These are phyloP conservation scores for Yamadazyma nakazawae DNA, from an alignment of 805 yeast genomes.

Conservation along the genomic window DNA sequence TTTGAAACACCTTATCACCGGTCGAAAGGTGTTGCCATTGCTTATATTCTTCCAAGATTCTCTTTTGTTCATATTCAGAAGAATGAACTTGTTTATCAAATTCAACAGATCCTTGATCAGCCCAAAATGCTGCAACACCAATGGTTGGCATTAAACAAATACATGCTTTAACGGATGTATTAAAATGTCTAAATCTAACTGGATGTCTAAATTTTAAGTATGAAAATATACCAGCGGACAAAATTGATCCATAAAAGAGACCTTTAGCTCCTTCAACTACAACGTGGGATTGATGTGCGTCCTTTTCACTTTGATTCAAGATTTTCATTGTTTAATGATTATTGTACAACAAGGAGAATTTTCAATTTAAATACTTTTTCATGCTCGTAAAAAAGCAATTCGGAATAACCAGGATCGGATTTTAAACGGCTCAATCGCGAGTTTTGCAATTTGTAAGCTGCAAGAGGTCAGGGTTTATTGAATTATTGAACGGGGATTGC, in stretches of 20 bases:
- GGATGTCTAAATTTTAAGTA: slow-evolving; percentile 34
- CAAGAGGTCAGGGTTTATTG: too few relatives aligned
- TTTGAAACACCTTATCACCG: slow-evolving; percentile 27
- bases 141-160: slow-evolving; percentile 39
- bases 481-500: not conserved
- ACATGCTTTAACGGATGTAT: slow-evolving; percentile 37
- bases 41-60: slow-evolving; percentile 32
- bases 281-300: slow-evolving; percentile 37
- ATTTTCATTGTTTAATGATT: slow-evolving; percentile 29
- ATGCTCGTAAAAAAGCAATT: not conserved
- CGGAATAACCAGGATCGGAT: slow-evolving; percentile 2
- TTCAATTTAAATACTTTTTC: not conserved
- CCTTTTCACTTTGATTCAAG: slow-evolving; percentile 33
- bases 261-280: slow-evolving; percentile 39
- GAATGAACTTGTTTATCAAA: slow-evolving; percentile 38
- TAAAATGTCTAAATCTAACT: slow-evolving; percentile 31
- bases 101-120: slow-evolving; percentile 44
- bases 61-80: slow-evolving; percentile 23
- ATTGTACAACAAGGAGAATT: not conserved
- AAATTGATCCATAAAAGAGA: slow-evolving; percentile 30
- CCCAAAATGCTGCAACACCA: slow-evolving; percentile 36
- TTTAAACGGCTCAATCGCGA: not conserved
- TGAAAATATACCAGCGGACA: slow-evolving; percentile 30
- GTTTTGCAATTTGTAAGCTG: not conserved
- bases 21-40: slow-evolving; percentile 32